phyloP scores from a whole-genome alignment of 352 stramenopile genomes.

The Globisporangium perplexum region DNA sequence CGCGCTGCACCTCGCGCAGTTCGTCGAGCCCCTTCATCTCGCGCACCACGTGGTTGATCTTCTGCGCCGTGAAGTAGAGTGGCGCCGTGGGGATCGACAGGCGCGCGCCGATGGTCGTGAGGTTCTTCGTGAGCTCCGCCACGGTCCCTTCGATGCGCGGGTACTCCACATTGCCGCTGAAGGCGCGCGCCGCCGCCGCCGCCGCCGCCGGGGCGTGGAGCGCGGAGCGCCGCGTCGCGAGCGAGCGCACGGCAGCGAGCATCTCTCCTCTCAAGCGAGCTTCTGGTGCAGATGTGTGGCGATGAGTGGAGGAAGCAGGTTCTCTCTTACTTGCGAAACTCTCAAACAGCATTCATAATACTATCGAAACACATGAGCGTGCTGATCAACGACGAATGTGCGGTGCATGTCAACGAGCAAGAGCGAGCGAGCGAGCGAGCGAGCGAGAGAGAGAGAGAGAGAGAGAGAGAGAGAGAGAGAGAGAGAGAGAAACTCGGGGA shows the following conservation, averaged over 20 bases:
- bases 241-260: conserved; percentile 14
- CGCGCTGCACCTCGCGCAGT: conserved; percentile 57
- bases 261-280: conserved; percentile 7
- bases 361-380: no score
- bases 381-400: no score
- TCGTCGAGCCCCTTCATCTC: conserved; percentile 76
- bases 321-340: no score
- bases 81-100: conserved; percentile 74
- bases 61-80: conserved; percentile 76
- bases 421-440: no score
- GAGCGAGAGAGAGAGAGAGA: no score
- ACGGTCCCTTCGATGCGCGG: conserved; percentile 72
- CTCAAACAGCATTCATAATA: no score
- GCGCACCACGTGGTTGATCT: conserved; percentile 80
- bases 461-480: no score
- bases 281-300: no score
- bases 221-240: conserved; percentile 10
- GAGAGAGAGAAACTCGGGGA: background rate
- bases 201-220: conserved; percentile 2
- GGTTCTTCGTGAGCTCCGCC: conserved; percentile 56
- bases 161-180: conserved; percentile 83
- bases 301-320: no score
- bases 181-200: conserved; percentile 30
- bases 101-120: conserved; percentile 65
- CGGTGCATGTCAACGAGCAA: no score